Conservation (phyloP, 148 eudicot species). For the Gaultheria prostrata region DNA sequence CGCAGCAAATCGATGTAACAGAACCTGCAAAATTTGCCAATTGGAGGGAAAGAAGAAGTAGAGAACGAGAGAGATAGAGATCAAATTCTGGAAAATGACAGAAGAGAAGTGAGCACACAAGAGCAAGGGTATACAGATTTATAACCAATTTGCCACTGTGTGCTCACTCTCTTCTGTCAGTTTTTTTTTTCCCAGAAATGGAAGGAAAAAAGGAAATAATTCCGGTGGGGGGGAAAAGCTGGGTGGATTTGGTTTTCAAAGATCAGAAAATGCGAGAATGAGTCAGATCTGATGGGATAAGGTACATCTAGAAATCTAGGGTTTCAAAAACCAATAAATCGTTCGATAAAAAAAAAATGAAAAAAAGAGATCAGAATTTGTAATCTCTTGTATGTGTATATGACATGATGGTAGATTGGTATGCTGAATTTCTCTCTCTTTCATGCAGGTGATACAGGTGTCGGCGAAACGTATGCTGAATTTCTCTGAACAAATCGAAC, state of each 20-base stretch:
- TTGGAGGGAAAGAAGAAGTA: not conserved
- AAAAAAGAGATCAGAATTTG: not conserved
- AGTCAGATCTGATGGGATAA: conserved; percentile 22
- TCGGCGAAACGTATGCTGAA: not conserved
- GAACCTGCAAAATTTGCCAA: not conserved
- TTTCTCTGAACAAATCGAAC: conserved; percentile 26
- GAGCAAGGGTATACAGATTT: conserved; percentile 39
- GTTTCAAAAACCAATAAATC: conserved; percentile 14
- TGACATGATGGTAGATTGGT: not conserved
- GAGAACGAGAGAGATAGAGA: not conserved
- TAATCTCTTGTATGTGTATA: no score
- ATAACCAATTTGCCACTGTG: conserved; percentile 45
- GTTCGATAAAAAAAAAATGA: not conserved
- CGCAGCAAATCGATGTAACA: not conserved
- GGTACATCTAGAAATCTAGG: conserved; percentile 1
- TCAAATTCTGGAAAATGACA: conserved; percentile 37
- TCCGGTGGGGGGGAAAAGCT: not conserved
- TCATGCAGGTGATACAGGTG: conserved; percentile 23
- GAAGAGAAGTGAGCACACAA: conserved; percentile 73
- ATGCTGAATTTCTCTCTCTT: conserved; percentile 14
- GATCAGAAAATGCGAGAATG: not conserved
- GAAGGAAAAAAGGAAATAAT: not conserved
- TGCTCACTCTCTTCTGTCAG: conserved; percentile 89
- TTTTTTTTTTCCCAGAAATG: conserved; percentile 17
- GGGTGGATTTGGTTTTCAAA: not conserved